Conservation (phyloP, 176 grass and related monocot genomes). For the Triticum turgidum region DNA sequence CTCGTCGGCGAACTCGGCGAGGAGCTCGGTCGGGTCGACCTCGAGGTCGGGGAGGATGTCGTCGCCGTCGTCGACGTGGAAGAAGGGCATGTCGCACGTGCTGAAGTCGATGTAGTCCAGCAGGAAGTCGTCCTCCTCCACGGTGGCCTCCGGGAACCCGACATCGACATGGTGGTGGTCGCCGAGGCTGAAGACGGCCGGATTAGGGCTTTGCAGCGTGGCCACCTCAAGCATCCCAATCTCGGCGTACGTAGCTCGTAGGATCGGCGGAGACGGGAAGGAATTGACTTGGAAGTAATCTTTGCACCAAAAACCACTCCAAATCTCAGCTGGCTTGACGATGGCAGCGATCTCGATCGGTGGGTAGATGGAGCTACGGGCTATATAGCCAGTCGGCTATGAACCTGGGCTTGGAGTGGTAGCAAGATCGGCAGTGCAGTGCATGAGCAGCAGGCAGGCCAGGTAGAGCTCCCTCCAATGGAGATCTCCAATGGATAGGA, state of each 20-base stretch:
- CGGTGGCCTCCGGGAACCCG: conserved; percentile 28
- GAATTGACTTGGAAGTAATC: neutral
- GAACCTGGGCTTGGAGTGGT: neutral
- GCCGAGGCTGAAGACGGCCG: neutral
- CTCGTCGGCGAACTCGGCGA: conserved; percentile 56
- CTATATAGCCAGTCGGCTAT: neutral
- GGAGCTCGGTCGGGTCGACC: conserved; percentile 78
- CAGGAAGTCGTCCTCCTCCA: conserved; percentile 33
- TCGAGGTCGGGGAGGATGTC: conserved; percentile 87
- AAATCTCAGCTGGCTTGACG: conserved; percentile 2
- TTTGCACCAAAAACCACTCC: neutral
- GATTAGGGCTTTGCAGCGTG: conserved; percentile 55
- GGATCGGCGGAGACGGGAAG: conserved; percentile 21
- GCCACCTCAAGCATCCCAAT: conserved; percentile 79
- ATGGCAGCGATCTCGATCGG: neutral
- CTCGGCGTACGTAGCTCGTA: neutral
- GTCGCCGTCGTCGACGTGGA: conserved; percentile 66
- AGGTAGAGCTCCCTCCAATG: conserved; percentile 16
- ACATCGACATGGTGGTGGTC: conserved; percentile 45
- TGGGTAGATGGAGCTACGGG: neutral
- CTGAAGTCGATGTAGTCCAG: conserved; percentile 91
- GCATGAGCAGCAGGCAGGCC: conserved; percentile 35
- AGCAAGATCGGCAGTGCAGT: neutral
- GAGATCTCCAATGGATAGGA: conserved; percentile 32
- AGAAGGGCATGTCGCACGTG: conserved; percentile 47